phyloP scores from a whole-genome alignment of 179 eudicot species.

The Beta lomatogona region DNA sequence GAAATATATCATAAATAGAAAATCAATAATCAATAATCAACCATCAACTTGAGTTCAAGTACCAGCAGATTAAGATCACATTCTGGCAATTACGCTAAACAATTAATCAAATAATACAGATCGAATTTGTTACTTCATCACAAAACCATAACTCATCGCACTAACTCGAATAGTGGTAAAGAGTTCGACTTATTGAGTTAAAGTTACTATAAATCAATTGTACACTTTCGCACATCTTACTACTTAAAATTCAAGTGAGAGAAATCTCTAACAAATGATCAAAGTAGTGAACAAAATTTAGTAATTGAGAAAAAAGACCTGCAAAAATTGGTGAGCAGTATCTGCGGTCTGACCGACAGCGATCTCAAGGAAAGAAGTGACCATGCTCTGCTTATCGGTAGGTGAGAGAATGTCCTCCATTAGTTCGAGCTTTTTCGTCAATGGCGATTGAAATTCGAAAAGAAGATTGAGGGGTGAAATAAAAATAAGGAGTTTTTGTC shows the following conservation, averaged over 20 bases:
- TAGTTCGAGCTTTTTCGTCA: constrained; percentile 4
- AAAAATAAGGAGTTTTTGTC: background rate
- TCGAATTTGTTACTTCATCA: background rate
- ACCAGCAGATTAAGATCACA: background rate
- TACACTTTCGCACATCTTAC: background rate
- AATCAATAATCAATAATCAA: background rate
- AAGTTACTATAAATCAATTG: background rate
- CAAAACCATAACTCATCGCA: background rate
- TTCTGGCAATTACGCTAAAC: background rate
- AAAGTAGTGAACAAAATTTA: background rate
- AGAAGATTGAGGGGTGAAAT: background rate
- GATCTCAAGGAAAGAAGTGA: constrained; percentile 83
- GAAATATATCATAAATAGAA: background rate
- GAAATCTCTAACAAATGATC: background rate
- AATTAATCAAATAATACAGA: background rate
- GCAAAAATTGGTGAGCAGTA: constrained; percentile 84
- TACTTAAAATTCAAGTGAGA: background rate
- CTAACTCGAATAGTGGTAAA: background rate
- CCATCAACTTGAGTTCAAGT: background rate
- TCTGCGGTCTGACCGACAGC: constrained; percentile 88
- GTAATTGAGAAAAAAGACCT: constrained; percentile 38
- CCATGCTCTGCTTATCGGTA: constrained; percentile 58
- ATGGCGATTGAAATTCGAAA: background rate
- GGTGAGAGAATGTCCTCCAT: constrained; percentile 55
- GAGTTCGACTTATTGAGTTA: background rate